Evolutionary conservation across 441 rosid species (phyloP).

Genomic region (Syzygium syzygioides): DNA sequence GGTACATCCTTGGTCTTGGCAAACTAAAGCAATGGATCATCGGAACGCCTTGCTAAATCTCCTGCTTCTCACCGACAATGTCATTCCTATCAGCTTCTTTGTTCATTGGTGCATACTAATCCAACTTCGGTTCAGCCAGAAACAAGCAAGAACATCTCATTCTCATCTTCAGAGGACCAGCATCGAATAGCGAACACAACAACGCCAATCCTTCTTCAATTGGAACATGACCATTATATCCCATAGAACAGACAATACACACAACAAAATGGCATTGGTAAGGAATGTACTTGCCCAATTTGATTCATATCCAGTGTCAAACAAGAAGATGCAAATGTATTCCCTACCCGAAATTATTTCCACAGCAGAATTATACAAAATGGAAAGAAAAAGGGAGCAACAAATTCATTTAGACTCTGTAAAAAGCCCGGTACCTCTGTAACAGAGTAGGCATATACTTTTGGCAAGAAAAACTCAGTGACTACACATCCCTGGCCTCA

Average conservation of each 20-base stretch:
- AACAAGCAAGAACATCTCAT: background rate
- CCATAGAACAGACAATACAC: background rate
- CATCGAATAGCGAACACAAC: background rate
- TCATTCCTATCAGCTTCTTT: background rate
- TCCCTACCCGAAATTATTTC: background rate
- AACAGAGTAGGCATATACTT: background rate
- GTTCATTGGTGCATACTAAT: background rate
- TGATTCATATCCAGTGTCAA: background rate
- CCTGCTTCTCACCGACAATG: background rate
- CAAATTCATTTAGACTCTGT: background rate
- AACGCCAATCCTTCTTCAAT: background rate
- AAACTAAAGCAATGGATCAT: background rate
- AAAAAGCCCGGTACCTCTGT: background rate
- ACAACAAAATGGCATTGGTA: background rate
- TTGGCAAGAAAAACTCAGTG: background rate
- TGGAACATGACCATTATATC: background rate
- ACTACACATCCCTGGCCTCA: constrained; percentile 13
- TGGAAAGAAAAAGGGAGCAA: background rate
- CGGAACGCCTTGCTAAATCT: background rate
- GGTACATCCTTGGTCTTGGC: background rate
- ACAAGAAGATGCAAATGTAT: background rate
- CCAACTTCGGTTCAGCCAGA: background rate
- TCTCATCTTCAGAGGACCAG: background rate
- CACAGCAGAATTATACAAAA: background rate
- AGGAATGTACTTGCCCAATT: background rate